Evolutionary conservation across 257 asterid genomes (phyloP).

Genomic region (Capsicum rhomboideum): DNA sequence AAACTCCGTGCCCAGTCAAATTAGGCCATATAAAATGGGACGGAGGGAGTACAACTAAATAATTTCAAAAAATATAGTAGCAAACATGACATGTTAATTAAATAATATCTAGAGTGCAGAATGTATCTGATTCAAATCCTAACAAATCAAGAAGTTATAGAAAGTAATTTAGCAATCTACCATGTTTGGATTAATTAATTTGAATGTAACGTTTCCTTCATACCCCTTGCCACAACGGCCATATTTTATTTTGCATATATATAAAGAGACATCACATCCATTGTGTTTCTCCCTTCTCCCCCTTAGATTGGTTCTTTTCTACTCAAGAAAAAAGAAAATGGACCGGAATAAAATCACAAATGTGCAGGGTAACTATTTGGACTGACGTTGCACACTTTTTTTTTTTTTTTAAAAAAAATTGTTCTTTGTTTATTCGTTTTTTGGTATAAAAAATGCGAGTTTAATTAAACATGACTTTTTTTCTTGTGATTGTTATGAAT

Average conservation of each 20-base stretch:
- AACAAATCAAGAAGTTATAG: background rate
- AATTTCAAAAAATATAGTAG: background rate
- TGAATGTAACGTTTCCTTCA: constrained; percentile 36
- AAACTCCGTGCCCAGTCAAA: no score
- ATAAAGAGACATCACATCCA: background rate
- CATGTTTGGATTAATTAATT: constrained; percentile 11
- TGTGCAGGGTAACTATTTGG: constrained; percentile 39
- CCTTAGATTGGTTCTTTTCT: background rate
- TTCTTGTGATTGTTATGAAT: background rate
- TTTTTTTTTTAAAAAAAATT: background rate
- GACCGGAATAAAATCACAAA: constrained; percentile 31
- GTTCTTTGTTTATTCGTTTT: background rate
- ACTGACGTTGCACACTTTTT: background rate
- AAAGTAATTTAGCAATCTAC: background rate
- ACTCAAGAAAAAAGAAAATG: constrained; percentile 17
- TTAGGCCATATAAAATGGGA: no score
- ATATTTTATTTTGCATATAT: constrained; percentile 37
- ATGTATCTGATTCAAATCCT: background rate
- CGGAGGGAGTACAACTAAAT: no score
- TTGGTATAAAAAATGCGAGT: background rate
- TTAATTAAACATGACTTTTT: background rate
- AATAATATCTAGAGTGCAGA: background rate
- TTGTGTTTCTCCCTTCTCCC: background rate
- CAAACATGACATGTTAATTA: background rate
- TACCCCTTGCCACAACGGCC: constrained; percentile 23